Evolutionary conservation across 148 eudicot genomes (phyloP).

Genomic region (Bassia scoparia): DNA sequence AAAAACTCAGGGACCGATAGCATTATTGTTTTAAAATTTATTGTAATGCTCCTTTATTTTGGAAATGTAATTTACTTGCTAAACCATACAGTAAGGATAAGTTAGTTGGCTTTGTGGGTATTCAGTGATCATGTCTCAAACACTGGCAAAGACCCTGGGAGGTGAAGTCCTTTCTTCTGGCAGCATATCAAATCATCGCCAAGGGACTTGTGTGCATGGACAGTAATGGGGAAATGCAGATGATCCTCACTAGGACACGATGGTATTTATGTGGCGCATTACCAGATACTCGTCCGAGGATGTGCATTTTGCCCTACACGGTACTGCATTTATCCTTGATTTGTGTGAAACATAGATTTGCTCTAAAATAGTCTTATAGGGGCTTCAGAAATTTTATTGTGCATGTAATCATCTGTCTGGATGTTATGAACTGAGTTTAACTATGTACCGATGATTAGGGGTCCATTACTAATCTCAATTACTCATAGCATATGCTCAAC

Average conservation of each 20-base stretch:
- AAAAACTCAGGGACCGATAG: neutral
- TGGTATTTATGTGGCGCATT: slow-evolving; percentile 75
- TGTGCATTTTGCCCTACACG: slow-evolving; percentile 94
- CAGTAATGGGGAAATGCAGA: slow-evolving; percentile 44
- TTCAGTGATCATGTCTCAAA: slow-evolving; percentile 87
- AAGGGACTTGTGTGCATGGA: slow-evolving; percentile 40
- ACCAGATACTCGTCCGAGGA: slow-evolving; percentile 94
- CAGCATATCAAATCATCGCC: slow-evolving; percentile 34
- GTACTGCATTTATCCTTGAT: slow-evolving; percentile 34
- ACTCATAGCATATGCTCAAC: neutral
- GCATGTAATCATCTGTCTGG: neutral
- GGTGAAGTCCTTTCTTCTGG: slow-evolving; percentile 50
- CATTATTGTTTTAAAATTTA: too few relatives aligned
- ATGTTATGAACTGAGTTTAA: neutral
- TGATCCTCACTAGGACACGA: slow-evolving; percentile 59
- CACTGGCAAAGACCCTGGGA: slow-evolving; percentile 60
- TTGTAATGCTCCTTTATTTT: too few relatives aligned
- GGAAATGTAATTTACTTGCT: too few relatives aligned
- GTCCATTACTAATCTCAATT: neutral
- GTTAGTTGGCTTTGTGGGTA: slow-evolving; percentile 84
- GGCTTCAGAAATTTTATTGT: neutral
- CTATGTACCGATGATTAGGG: neutral
- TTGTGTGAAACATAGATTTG: neutral
- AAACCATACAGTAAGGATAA: slow-evolving; percentile 71
- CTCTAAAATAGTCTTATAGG: neutral